Percentiles rank a stretch among this genome's conserved stretches.
These are phyloP conservation scores for Fusarium protoensiforme DNA, from an alignment of 2,329 filamentous ascomycete species.

Conservation along the genomic window DNA sequence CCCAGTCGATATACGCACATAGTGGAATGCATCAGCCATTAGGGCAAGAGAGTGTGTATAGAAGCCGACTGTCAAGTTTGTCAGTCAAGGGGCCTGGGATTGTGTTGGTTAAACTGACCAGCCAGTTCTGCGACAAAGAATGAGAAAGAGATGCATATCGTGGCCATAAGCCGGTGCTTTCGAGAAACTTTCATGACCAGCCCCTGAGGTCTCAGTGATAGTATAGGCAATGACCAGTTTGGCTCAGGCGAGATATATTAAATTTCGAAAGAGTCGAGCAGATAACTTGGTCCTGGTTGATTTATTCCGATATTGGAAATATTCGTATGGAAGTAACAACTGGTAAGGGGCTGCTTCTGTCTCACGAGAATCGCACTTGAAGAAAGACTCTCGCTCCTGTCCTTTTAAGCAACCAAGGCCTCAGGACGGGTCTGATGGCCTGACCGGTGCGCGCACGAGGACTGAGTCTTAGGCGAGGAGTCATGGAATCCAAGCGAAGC, in stretches of 20 bases:
- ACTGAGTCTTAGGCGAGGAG: slow-evolving; percentile 2
- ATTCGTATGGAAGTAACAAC: neutral
- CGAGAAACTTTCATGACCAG: slow-evolving; percentile 34
- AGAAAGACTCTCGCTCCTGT: neutral
- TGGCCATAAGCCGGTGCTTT: slow-evolving; percentile 59
- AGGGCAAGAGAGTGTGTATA: slow-evolving; percentile 78
- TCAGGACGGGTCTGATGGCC: slow-evolving; percentile 9
- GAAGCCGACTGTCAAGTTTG: slow-evolving; percentile 65
- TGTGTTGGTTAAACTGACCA: slow-evolving; percentile 47
- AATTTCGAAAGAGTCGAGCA: neutral
- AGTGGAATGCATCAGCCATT: slow-evolving; percentile 83
- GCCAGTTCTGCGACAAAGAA: slow-evolving; percentile 65
- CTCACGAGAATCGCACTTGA: neutral
- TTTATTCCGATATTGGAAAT: neutral
- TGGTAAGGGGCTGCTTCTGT: neutral
- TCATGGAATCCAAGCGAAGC: slow-evolving; percentile 2
- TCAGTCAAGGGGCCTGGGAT: neutral
- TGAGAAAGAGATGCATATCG: slow-evolving; percentile 60
- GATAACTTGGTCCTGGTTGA: neutral
- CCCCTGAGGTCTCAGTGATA: neutral
- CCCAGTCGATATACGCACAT: slow-evolving; percentile 49
- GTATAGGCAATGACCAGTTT: neutral
- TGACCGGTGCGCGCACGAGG: neutral
- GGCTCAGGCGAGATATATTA: neutral
- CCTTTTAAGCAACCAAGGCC: neutral